Conservation (phyloP, 805 yeast species). For the Hanseniaspora pseudoguilliermondii region DNA sequence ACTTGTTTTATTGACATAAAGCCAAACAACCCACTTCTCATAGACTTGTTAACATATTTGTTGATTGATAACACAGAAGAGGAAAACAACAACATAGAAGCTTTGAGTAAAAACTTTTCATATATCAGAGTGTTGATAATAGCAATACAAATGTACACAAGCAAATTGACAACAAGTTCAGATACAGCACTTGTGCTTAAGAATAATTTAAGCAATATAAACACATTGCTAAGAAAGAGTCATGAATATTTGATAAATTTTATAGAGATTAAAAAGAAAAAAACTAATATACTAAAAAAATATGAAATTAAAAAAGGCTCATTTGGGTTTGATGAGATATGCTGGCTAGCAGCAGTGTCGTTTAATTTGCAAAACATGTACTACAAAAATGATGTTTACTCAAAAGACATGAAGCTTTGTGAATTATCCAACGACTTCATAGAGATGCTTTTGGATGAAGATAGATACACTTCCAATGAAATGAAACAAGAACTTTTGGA, state of each 20-base stretch:
- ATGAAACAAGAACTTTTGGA: not conserved
- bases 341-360: constrained; percentile 31
- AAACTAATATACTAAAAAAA: not conserved
- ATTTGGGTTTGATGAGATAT: constrained; percentile 27
- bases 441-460: constrained; percentile 15
- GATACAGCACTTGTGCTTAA: not conserved
- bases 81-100: not conserved
- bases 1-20: not conserved
- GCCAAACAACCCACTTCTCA: constrained; percentile 21
- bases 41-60: constrained; percentile 25
- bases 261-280: constrained; percentile 14
- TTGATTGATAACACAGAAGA: constrained; percentile 14
- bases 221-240: constrained; percentile 7
- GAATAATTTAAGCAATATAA: not conserved
- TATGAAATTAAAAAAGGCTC: constrained; percentile 11
- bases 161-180: not conserved
- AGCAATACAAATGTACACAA: constrained; percentile 3
- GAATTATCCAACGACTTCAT: constrained; percentile 18
- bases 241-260: constrained; percentile 15
- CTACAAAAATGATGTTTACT: constrained; percentile 13
- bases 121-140: not conserved
- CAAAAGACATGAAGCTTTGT: constrained; percentile 17
- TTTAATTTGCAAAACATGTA: constrained; percentile 27
- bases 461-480: not conserved
- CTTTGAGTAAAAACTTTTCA: not conserved